Percentiles rank a stretch among this genome's conserved stretches.
These are phyloP conservation scores for Colletotrichum musicola DNA, from an alignment of 2,329 filamentous ascomycete species.

Conservation along the genomic window DNA sequence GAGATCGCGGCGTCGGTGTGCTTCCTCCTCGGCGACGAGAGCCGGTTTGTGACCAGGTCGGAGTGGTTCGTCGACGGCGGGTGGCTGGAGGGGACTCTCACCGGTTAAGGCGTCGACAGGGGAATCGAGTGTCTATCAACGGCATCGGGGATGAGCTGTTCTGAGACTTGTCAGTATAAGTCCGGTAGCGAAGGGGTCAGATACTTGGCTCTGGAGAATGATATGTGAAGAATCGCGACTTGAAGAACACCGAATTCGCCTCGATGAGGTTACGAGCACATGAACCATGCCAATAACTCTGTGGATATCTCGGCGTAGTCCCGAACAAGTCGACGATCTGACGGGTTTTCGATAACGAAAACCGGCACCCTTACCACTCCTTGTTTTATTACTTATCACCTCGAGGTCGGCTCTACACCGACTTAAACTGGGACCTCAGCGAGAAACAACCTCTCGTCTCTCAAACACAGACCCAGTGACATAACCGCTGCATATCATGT, in stretches of 20 bases:
- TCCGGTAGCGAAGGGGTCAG: too few species aligned
- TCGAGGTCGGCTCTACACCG: background rate
- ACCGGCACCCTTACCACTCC: background rate
- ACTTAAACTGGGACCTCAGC: background rate
- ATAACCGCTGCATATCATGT: background rate
- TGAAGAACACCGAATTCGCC: background rate
- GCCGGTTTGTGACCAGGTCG: conserved; percentile 45
- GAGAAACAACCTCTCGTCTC: too few species aligned
- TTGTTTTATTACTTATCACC: background rate
- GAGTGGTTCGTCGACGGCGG: conserved; percentile 47
- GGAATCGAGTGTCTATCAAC: too few species aligned
- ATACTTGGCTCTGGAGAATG: too few species aligned
- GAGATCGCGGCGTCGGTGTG: conserved; percentile 47
- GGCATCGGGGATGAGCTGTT: background rate
- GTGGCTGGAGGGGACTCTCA: conserved; percentile 57
- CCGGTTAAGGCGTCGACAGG: background rate
- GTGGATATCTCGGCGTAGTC: background rate
- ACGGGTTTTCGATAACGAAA: background rate
- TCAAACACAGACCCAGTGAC: background rate
- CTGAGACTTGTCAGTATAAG: too few species aligned
- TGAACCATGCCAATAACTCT: background rate
- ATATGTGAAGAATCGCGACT: background rate
- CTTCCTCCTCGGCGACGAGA: conserved; percentile 49
- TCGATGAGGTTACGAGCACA: background rate
- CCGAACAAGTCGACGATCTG: background rate